Base-by-base conservation (phyloP, 148 eudicot species). In the Arctostaphylos glauca region DNA sequence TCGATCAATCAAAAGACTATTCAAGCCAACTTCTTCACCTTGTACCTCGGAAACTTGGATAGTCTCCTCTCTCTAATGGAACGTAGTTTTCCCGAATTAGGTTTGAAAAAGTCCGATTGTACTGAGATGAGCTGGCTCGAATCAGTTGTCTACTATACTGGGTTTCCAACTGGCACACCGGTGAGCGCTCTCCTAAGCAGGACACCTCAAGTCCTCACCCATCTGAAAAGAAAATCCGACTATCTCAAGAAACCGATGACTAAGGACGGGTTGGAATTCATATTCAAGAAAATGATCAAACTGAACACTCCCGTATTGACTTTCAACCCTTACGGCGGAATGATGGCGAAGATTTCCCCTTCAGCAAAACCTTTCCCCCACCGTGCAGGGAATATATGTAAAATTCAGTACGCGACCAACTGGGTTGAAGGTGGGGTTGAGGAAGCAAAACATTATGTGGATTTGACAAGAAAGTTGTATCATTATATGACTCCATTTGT, bases 361-460 rank as follows among this genome's bases (percentile, higher is more conserved):
- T 38, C 38, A 5, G 87, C 67, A 0, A 86, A 88, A 6, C 91
- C 93, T 0, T 90, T 87, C 19, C 93, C 93, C 72, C 93, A 90
- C 19, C 74, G 93, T 18, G 83, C 81, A 19, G 93, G 90, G 16
- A 87, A 77, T 38, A 66, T 86, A 19, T 89, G 48, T 80, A 87
- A 86, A 83, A 86, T 89, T 25, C 91, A 89, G 13, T 86, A 87
- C 52, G 59, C 83, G 5, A 43, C 74, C 0, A 23, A 14, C 5
- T 90, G 93, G 93, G 14, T 19, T 0, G 89, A 87, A 3, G 75
- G 44, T 7, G 77, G 85, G 9, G 88, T 81, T 15, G 68, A 0
- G 38, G 38, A 31, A 31, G 38, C 75, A 3, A 82, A 38, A 8
- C 46, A 52, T 5, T 48, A 80, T 79, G 9, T 90, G 12, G 25